Evolutionary conservation across 2,329 filamentous ascomycete species (phyloP).

Genomic region (Atkinsonella hypoxylon): DNA sequence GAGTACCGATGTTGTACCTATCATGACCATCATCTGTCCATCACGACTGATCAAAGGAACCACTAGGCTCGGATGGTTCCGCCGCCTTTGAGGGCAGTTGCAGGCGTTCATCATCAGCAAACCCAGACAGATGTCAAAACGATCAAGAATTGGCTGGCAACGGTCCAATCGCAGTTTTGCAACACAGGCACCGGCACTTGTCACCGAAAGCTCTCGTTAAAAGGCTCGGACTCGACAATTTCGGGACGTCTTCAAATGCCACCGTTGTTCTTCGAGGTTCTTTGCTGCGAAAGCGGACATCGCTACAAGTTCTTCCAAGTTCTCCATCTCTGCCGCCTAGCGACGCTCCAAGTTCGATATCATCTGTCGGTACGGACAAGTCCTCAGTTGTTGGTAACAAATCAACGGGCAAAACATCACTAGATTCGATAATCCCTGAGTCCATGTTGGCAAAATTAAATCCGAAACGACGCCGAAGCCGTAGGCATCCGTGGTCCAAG

Average conservation of each 20-base stretch:
- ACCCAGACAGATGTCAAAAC: not conserved
- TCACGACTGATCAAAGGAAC: not conserved
- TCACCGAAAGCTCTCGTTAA: constrained; percentile 15
- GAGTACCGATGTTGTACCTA: constrained; percentile 3
- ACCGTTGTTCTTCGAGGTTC: constrained; percentile 18
- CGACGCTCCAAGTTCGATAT: constrained; percentile 13
- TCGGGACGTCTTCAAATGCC: constrained; percentile 15
- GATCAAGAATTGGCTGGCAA: not conserved
- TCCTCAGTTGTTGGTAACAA: constrained; percentile 13
- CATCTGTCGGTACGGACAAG: constrained; percentile 17
- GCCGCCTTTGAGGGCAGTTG: constrained; percentile 8
- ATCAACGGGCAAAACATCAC: constrained; percentile 22
- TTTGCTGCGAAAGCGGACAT: constrained; percentile 13
- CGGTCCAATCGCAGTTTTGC: not conserved
- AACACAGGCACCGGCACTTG: constrained; percentile 10
- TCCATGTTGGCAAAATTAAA: constrained; percentile 11
- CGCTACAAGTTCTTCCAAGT: constrained; percentile 14
- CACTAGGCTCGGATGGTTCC: constrained; percentile 15
- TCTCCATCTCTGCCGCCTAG: constrained; percentile 11
- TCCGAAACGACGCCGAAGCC: constrained; percentile 15
- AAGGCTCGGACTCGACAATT: constrained; percentile 15
- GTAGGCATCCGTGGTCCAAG: constrained; percentile 23
- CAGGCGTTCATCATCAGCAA: constrained; percentile 1
- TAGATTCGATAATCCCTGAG: constrained; percentile 19
- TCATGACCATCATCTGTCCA: not conserved